Base-by-base conservation (phyloP, 1,284 basidiomycete genomes). In the Boletus sp. region DNA sequence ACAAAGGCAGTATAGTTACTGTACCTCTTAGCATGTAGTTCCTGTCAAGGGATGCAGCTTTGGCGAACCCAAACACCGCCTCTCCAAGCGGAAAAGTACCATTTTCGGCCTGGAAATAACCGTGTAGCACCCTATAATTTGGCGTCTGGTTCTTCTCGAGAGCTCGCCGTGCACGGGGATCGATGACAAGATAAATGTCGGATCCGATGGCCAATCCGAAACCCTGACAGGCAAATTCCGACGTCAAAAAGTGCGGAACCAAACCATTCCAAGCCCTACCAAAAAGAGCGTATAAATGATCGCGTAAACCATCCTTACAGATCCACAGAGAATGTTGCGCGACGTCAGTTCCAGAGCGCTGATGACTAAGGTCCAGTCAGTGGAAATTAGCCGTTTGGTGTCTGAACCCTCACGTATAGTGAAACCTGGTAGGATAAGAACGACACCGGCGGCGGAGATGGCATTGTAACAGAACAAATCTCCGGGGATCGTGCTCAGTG, bases 281-380 rank as follows among this genome's bases (percentile, higher is more conserved):
- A 92, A 69, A 67, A 92, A 91, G 37, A 92, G 71, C 0, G 88
- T 90, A 63, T 92, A 93, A 48, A 92, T 91, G 56, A 91, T 86
- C 16, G 90, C 89, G 59, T 91, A 92, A 26, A 92, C 88, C 69
- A 92, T 84, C 55, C 90, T 75, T 19, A 93, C 89, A n/a, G 88
- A 88, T 16, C 90, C 90, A 50, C 87, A 88, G 44, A 91, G 80
- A 38, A 91, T 77, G 59, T 88, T 91, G 61, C 81, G 82, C 6
- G 88, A 91, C 57, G 89, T 90, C 43, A 92, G 72, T 64, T 93
- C 90, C 27, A 93, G 73, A 1, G 90, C 85, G 41, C 84, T 85
- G 51, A 84, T 88, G 56, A 91, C 89, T 91, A 56, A 30, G 43
- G 19, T 6, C 40, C 29, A 39, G 52, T 51, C 57, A 56, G 41